These are phyloP conservation scores for Wallacemonas collosoma DNA, from an alignment of 208 protist species.

Conservation along the genomic window DNA sequence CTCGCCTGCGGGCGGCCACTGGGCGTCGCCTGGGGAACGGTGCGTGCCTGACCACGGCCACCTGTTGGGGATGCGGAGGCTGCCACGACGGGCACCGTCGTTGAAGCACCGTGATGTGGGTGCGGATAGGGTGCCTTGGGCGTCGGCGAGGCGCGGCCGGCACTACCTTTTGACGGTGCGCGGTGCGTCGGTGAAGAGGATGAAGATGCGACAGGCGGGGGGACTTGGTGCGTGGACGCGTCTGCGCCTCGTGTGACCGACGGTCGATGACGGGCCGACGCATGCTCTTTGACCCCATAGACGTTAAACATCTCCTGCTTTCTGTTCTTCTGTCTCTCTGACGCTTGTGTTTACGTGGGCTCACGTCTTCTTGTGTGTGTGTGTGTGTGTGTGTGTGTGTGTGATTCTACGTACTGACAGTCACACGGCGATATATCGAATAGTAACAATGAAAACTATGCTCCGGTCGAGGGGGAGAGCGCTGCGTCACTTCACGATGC, in stretches of 20 bases:
- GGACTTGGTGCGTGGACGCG: neutral
- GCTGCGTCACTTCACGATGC: no score
- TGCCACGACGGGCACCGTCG: neutral
- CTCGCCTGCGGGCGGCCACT: no score
- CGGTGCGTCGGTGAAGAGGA: neutral
- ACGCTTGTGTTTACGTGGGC: neutral
- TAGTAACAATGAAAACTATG: no score
- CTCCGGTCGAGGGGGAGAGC: no score
- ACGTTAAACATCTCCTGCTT: conserved; percentile 8
- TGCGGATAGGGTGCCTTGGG: neutral
- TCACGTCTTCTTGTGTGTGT: neutral
- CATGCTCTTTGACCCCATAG: neutral
- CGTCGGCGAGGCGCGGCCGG: neutral
- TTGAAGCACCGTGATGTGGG: neutral
- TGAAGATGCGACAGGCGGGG: neutral
- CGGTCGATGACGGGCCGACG: conserved; percentile 2
- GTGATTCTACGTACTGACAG: no score
- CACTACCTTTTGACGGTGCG: neutral
- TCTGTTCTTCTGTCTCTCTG: no score
- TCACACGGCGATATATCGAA: no score
- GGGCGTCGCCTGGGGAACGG: neutral
- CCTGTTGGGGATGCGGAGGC: conserved; percentile 7
- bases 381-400: neutral
- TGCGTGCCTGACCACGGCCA: conserved; percentile 8
- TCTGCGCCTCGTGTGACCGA: neutral